A percentile compares a stretch with the other conserved stretches of the same genome.
Conservation (phyloP, 371 early-diverging fungal genomes). For the Apophysomyces ossiformis region DNA sequence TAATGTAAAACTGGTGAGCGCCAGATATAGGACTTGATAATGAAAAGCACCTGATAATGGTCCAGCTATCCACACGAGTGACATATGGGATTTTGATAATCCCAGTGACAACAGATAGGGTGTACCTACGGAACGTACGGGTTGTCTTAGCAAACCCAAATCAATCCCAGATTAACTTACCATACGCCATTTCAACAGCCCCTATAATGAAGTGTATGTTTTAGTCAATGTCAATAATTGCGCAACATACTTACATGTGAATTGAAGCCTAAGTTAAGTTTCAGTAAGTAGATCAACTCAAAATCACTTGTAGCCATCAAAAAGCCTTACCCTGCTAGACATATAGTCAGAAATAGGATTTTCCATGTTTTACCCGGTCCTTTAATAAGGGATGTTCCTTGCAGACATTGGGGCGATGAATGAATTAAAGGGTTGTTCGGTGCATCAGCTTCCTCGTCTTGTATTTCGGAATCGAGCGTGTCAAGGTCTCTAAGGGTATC, state of each 20-base stretch:
- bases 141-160: not conserved
- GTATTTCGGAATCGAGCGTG: not conserved
- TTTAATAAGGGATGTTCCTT: conserved; percentile 29
- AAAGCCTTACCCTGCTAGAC: conserved; percentile 39
- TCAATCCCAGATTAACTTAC: conserved; percentile 17
- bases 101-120: conserved; percentile 90
- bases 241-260: conserved; percentile 42
- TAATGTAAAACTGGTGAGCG: not conserved
- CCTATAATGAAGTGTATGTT: conserved; percentile 30
- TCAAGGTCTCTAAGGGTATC: not conserved
- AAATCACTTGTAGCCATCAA: not conserved
- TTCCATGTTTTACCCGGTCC: conserved; percentile 42
- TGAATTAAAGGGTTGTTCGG: conserved; percentile 13
- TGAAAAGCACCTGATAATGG: conserved; percentile 82
- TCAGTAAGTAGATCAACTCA: not conserved
- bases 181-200: conserved; percentile 75
- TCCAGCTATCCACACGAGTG: conserved; percentile 96
- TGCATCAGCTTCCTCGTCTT: conserved; percentile 21
- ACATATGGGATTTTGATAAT: conserved; percentile 80
- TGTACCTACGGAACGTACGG: conserved; percentile 65
- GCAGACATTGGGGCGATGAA: conserved; percentile 11
- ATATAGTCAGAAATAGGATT: conserved; percentile 48
- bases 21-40: not conserved
- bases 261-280: conserved; percentile 37
- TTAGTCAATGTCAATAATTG: not conserved